phyloP scores from a whole-genome alignment of 352 stramenopile species.

The Blastocystis sp. region DNA sequence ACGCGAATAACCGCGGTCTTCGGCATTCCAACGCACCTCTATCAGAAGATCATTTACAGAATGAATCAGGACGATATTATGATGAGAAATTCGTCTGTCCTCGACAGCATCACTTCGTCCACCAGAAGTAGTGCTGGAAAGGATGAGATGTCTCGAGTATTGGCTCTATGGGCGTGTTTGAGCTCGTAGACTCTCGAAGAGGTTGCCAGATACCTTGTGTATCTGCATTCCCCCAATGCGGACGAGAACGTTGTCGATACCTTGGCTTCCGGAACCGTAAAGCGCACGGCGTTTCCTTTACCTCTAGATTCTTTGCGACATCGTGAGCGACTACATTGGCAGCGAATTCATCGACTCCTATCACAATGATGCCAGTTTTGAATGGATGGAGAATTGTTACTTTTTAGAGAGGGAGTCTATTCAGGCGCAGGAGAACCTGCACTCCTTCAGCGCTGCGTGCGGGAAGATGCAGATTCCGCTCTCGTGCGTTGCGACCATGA shows the following conservation, averaged over 20 bases:
- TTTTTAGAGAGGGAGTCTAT: conserved; percentile 15
- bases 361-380: conserved; percentile 1
- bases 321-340: conserved; percentile 40
- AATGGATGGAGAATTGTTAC: neutral
- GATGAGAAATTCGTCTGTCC: too few relatives aligned
- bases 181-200: conserved; percentile 9
- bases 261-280: conserved; percentile 34
- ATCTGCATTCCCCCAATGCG: neutral
- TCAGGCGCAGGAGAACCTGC: conserved; percentile 29
- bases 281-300: neutral
- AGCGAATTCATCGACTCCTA: conserved; percentile 2
- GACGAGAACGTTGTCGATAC: neutral
- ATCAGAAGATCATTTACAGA: too few relatives aligned
- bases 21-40: too few relatives aligned
- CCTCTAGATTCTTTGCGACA: conserved; percentile 35
- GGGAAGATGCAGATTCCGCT: conserved; percentile 26
- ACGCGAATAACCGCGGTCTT: too few relatives aligned
- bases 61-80: too few relatives aligned
- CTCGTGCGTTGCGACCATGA: conserved; percentile 13
- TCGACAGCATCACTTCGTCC: neutral
- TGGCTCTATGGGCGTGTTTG: neutral
- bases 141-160: conserved; percentile 37
- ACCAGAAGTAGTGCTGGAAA: neutral
- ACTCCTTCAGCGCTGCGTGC: neutral
- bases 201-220: neutral